These are phyloP conservation scores for Posidonia australis DNA, from an alignment of 106 monocot species.

Conservation along the genomic window DNA sequence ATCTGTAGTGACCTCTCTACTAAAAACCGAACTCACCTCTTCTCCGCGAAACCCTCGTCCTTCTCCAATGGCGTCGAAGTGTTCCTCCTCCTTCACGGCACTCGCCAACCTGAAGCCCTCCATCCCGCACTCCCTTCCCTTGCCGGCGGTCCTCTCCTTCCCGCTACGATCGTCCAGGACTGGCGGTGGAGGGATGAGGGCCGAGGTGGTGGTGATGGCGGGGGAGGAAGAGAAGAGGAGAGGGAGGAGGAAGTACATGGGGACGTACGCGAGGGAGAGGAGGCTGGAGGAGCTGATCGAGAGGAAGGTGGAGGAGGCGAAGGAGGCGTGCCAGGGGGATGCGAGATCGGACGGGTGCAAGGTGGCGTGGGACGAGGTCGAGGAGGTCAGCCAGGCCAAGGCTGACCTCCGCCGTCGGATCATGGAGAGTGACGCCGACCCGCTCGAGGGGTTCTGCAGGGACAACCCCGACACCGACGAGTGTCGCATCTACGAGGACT, in stretches of 20 bases:
- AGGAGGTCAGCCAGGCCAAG: constrained; percentile 78
- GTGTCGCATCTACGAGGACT: constrained; percentile 17
- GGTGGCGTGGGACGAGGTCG: constrained; percentile 92
- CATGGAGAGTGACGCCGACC: constrained; percentile 27
- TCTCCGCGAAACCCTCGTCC: no score
- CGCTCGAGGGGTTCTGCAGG: constrained; percentile 54
- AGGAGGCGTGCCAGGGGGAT: constrained; percentile 48
- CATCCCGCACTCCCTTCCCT: no score
- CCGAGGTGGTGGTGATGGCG: neutral
- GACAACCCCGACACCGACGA: constrained; percentile 54
- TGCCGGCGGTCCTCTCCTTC: no score
- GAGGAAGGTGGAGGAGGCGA: constrained; percentile 78
- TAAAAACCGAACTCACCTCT: no score
- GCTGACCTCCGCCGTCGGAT: constrained; percentile 47
- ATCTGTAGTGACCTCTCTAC: no score
- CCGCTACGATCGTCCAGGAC: no score
- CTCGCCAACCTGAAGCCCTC: no score
- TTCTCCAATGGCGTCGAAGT: no score
- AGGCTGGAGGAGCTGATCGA: constrained; percentile 58
- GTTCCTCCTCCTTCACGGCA: no score
- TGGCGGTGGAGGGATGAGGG: neutral
- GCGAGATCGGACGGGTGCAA: constrained; percentile 36
- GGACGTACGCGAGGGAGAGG: constrained; percentile 62
- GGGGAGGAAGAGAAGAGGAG: neutral
- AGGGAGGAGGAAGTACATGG: constrained; percentile 41